Percentiles rank a stretch among this genome's conserved stretches.
These are phyloP conservation scores for Colletotrichum acutatum DNA, from an alignment of 2,329 filamentous ascomycete genomes.

Conservation along the genomic window DNA sequence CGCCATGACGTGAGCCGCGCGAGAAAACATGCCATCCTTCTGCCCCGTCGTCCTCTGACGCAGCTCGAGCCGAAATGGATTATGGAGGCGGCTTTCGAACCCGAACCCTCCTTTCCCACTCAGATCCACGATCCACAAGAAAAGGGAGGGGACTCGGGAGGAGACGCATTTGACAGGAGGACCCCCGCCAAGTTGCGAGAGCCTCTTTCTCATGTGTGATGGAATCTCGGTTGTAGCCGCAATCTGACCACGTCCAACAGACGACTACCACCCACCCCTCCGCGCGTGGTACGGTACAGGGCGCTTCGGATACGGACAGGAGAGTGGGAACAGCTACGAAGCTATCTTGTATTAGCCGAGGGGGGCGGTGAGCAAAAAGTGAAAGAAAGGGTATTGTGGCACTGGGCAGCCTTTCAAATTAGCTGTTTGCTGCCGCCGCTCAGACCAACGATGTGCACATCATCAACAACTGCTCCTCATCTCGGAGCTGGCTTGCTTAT, in stretches of 20 bases:
- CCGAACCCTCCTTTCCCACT: neutral
- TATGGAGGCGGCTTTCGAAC: neutral
- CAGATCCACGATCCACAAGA: neutral
- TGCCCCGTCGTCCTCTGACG: constrained; percentile 2
- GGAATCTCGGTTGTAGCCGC: constrained; percentile 10
- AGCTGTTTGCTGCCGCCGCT: neutral
- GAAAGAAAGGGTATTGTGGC: neutral
- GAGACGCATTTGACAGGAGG: neutral
- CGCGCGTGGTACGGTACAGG: neutral
- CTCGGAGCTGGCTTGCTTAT: constrained; percentile 7
- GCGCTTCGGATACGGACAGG: neutral
- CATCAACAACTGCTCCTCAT: constrained; percentile 15
- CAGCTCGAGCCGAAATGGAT: neutral
- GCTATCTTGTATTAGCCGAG: neutral
- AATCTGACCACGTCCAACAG: neutral
- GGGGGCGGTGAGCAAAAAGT: neutral
- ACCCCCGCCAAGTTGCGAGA: neutral
- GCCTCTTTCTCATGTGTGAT: neutral
- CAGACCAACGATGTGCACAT: constrained; percentile 4
- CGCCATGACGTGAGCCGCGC: constrained; percentile 29
- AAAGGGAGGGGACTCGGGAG: too few species aligned
- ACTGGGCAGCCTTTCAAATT: neutral
- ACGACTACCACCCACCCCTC: neutral
- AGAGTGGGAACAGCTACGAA: neutral
- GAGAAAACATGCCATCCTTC: constrained; percentile 29